Base-by-base conservation (phyloP, 1,284 basidiomycete genomes). In the Sutorius eximius region DNA sequence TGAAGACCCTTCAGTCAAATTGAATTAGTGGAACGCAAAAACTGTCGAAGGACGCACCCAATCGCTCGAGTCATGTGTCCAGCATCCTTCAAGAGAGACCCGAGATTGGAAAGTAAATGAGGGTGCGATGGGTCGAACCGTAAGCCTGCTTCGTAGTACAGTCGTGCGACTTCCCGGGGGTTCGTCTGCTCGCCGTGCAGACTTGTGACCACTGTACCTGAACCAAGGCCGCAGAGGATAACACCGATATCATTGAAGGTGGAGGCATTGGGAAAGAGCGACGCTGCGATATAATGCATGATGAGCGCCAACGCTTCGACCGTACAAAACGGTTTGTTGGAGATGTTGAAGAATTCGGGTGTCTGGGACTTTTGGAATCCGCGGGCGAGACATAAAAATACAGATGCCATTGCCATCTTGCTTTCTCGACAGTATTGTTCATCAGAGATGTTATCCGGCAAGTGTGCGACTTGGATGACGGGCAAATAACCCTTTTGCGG, bases 201-300 rank as follows among this genome's bases (percentile, higher is more conserved):
- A 22, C 54, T 53, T 22, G 67, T 64, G 11, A 68, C 51, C 11
- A 60, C 44, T 46, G 64, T 60, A 15, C 57, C 69, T 16, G 72
- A 64, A 18, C 74, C 73, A 38, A 82, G 69, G 2, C 75, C 74
- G 2, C 82, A 81, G 5, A 86, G 67, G 27, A 85, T 67, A 55
- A 86, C 83, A 22, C 84, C 83, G 20, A 85, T 73, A 56, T 86
- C 85, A 63, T 86, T 86, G 70, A 77, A 79, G 5, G 79, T 81
- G 45, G 80, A 80, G 3, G 84, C 77, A 4, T 78, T 77, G 2
- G 82, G 79, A 58, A 74, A 73, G 45, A 85, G 69, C 3, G 81
- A 75, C 5, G 83, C 71, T 0, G 84, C 80, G 44, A 85, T 68
- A 60, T 86, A 86, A 62, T 85, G 83, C 41, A 85, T 71, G 37